Evolutionary conservation across 805 yeast species (phyloP).

Genomic region (Pichia thaimueangensis): DNA sequence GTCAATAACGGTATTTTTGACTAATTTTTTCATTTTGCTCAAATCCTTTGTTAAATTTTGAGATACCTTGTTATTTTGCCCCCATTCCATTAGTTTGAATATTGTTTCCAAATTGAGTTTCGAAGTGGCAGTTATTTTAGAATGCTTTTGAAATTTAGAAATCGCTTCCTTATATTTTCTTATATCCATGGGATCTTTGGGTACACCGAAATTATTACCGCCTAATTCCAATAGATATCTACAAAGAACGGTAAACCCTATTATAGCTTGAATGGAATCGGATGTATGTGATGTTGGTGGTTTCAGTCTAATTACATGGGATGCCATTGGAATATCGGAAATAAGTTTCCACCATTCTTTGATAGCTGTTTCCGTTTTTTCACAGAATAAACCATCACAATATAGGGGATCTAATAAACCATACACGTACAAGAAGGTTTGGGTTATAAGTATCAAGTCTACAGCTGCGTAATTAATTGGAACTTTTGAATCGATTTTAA

Average conservation of each 20-base stretch:
- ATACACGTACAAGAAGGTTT: conserved; percentile 71
- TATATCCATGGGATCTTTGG: conserved; percentile 79
- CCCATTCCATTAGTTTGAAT: conserved; percentile 19
- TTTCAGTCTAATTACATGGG: conserved; percentile 17
- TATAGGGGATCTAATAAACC: conserved; percentile 59
- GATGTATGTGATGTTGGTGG: conserved; percentile 17
- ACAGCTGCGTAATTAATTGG: conserved; percentile 60
- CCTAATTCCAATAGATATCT: conserved; percentile 56
- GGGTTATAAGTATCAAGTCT: conserved; percentile 70
- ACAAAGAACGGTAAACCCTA: conserved; percentile 70
- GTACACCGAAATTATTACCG: conserved; percentile 48
- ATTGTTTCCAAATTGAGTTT: conserved; percentile 23
- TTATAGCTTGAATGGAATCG: conserved; percentile 66
- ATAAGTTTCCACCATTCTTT: conserved; percentile 70
- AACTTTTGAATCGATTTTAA: conserved; percentile 48
- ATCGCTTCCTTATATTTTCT: conserved; percentile 62
- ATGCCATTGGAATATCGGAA: conserved; percentile 28
- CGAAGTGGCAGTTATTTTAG: conserved; percentile 12
- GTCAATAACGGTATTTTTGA: conserved; percentile 33
- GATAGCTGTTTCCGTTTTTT: conserved; percentile 66
- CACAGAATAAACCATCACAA: conserved; percentile 83
- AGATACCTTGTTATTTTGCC: conserved; percentile 27
- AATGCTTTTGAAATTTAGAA: conserved; percentile 63
- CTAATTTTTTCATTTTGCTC: conserved; percentile 29
- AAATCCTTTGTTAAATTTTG: conserved; percentile 31